These are phyloP conservation scores for Herpotrichia juniperi DNA, from an alignment of 2,329 filamentous ascomycete genomes.

Conservation along the genomic window DNA sequence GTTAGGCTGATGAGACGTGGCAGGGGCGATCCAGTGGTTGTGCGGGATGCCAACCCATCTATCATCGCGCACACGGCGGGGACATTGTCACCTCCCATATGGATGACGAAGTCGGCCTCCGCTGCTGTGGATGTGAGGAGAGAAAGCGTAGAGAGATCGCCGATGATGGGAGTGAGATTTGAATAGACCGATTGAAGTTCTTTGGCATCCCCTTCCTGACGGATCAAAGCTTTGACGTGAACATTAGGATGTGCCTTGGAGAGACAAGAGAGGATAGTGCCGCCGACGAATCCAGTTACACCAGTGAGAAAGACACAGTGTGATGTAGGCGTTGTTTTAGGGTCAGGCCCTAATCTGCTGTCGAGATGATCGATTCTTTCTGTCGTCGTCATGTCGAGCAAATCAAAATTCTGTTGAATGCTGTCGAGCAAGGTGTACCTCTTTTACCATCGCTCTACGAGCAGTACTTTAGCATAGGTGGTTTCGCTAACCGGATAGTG, in stretches of 20 bases:
- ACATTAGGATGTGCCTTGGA: slow-evolving; percentile 15
- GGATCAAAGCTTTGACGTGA: slow-evolving; percentile 18
- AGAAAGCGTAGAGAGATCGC: slow-evolving; percentile 30
- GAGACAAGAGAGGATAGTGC: slow-evolving; percentile 19
- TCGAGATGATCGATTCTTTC: no score
- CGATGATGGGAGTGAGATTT: slow-evolving; percentile 21
- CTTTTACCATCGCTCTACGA: no score
- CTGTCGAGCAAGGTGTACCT: no score
- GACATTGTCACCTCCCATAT: slow-evolving; percentile 37
- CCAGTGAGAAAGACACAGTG: slow-evolving; percentile 19
- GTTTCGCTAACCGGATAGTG: no score
- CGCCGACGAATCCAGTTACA: slow-evolving; percentile 19
- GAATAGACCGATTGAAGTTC: slow-evolving; percentile 20
- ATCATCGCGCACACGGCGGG: slow-evolving; percentile 31
- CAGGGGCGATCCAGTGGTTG: slow-evolving; percentile 16
- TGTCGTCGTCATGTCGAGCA: no score
- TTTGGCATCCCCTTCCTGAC: slow-evolving; percentile 17
- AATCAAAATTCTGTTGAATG: no score
- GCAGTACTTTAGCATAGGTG: no score
- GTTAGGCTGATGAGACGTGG: slow-evolving; percentile 18
- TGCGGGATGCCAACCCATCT: slow-evolving; percentile 26
- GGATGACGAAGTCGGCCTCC: slow-evolving; percentile 37
- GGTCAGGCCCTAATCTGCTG: slow-evolving; percentile 16
- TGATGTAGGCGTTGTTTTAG: slow-evolving; percentile 19
- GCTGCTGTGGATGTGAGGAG: slow-evolving; percentile 34